Conservation (phyloP, 1,139 yeast genomes). For the Saccharomyces hybrid region DNA sequence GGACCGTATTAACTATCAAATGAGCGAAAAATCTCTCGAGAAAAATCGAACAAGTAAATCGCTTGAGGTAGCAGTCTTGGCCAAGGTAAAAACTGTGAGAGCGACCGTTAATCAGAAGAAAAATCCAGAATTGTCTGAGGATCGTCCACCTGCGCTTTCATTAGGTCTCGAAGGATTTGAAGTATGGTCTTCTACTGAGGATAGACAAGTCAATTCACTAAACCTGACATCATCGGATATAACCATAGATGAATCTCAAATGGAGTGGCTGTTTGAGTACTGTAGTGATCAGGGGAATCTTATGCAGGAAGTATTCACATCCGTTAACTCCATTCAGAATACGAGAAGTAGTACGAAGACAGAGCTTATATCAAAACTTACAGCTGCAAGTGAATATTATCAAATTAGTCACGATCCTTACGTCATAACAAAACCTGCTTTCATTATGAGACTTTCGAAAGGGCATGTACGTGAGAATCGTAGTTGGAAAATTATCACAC, state of each 20-base stretch:
- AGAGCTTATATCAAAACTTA: constrained; percentile 36
- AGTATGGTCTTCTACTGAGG: constrained; percentile 38
- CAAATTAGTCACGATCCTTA: constrained; percentile 77
- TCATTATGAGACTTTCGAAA: constrained; percentile 59
- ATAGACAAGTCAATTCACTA: constrained; percentile 33
- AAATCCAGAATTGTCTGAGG: constrained; percentile 9
- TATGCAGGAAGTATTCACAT: constrained; percentile 23
- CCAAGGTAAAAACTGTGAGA: constrained; percentile 18
- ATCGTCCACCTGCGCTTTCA: constrained; percentile 17
- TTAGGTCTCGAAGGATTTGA: constrained; percentile 32
- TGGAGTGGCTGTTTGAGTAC: constrained; percentile 37
- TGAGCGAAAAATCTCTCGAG: constrained; percentile 16
- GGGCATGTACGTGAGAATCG: constrained; percentile 74
- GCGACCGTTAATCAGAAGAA: constrained; percentile 14
- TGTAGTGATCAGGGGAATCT: constrained; percentile 19
- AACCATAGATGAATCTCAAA: constrained; percentile 34
- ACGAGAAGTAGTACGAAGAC: constrained; percentile 13
- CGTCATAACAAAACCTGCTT: constrained; percentile 83
- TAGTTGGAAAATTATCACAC: constrained; percentile 78
- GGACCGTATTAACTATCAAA: constrained; percentile 34
- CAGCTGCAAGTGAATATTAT: constrained; percentile 54
- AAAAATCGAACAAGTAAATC: constrained; percentile 11
- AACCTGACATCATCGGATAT: constrained; percentile 34
- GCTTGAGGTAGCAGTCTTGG: constrained; percentile 14
- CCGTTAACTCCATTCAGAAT: constrained; percentile 13